Percentiles rank a stretch among this genome's conserved stretches.
Conservation (phyloP, 495 filamentous ascomycete species). For the Xylaria curta region DNA sequence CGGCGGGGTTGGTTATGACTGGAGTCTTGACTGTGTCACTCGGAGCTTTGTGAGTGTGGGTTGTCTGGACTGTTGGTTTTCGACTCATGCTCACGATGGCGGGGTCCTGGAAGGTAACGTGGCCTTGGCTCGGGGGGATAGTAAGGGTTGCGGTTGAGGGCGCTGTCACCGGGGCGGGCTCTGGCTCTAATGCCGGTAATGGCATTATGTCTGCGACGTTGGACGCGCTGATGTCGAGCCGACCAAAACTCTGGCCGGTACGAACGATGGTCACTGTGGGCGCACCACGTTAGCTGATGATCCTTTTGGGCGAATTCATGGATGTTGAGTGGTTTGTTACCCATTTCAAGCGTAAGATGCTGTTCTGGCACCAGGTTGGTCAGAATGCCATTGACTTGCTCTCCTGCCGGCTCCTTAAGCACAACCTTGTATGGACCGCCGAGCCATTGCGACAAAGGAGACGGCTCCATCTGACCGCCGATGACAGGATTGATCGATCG, state of each 20-base stretch:
- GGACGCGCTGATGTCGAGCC: conserved; percentile 33
- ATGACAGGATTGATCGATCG: neutral
- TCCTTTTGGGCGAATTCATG: neutral
- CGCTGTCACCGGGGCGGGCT: neutral
- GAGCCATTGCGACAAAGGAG: conserved; percentile 35
- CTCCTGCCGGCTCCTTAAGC: conserved; percentile 62
- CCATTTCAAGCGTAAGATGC: conserved; percentile 77
- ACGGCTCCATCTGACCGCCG: conserved; percentile 28
- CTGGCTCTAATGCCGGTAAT: conserved; percentile 45
- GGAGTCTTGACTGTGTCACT: conserved; percentile 47
- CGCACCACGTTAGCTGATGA: conserved; percentile 20
- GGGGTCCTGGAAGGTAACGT: conserved; percentile 55
- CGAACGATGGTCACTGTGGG: conserved; percentile 29
- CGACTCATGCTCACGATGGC: conserved; percentile 59
- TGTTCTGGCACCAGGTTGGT: conserved; percentile 71
- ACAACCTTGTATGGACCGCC: conserved; percentile 33
- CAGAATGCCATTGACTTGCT: conserved; percentile 74
- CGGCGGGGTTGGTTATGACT: conserved; percentile 31
- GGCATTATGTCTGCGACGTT: conserved; percentile 48
- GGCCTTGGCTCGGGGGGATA: conserved; percentile 23
- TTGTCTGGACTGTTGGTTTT: conserved; percentile 22
- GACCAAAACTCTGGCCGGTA: conserved; percentile 30
- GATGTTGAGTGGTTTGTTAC: conserved; percentile 52
- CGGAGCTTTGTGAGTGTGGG: conserved; percentile 39
- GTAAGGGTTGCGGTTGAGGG: conserved; percentile 7